Evolutionary conservation across 2,329 filamentous ascomycete genomes (phyloP), one percentile per base, ranked within the genome.

Genomic region (Penicillium corylophilum): DNA sequence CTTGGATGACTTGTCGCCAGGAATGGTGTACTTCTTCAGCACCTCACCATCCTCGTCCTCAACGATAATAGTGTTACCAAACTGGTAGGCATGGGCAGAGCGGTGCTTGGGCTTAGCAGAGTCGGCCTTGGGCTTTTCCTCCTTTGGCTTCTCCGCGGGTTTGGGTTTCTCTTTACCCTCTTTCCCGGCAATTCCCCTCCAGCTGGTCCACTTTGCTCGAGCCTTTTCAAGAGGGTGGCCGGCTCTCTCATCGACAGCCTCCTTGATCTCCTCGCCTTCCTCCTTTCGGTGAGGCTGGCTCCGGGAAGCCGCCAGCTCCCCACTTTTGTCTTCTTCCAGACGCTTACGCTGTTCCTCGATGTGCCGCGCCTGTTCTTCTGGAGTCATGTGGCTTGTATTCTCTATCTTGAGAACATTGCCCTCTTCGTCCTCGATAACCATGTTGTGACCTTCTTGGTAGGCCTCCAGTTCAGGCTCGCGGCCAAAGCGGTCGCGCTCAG

Each of bases 351-450:
- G 77, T 10, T 73, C 66, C 45, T 73, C 59, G 13, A 77, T 88
- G 39, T 83, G 79, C 62, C 83, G 82, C 44, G 82, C 74, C 41
- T 85, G 72, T 59, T 90, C 81, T n/a, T 82, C 80, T 4, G 82
- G 79, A 41, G 70, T 72, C 55, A 76, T 66, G 29, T 74, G 61
- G 15, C 59, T 66, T 10, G 69, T 79, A 38, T 82, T 71, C 57
- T 86, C 79, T 0, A 89, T 82, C 16, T 83, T 83, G 5, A 96
- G 69, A 2, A 96, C 92, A 48, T 96, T 92, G 7, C 93, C 93
- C 51, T 96, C 87, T 56, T 86, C 79, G 62, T 95, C 88, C 71
- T 97, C 93, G 50, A 95, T 84, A 6, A 96, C 76, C 35, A 94
- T 81, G 20, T 95, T 73, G 47, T 86, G 70, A 1, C 92, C 91